Evolutionary conservation across 371 early-diverging fungal genomes (phyloP).

Genomic region (Capillidium rhysosporum): DNA sequence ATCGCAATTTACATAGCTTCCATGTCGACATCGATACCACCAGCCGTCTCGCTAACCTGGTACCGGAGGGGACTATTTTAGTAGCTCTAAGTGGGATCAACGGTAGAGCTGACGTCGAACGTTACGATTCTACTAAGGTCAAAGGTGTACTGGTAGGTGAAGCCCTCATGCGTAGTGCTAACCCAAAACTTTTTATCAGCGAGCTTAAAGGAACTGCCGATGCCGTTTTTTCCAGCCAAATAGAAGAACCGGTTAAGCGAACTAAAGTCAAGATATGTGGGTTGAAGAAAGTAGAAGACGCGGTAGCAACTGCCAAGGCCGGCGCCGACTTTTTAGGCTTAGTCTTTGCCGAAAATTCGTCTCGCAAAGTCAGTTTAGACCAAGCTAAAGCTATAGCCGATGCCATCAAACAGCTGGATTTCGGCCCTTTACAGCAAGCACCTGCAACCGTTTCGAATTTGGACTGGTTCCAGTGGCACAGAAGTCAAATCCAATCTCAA

Average conservation of each 20-base stretch:
- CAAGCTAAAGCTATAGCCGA: constrained; percentile 37
- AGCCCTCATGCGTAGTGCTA: constrained; percentile 73
- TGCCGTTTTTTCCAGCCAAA: neutral
- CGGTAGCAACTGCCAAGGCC: constrained; percentile 44
- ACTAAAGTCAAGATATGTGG: constrained; percentile 83
- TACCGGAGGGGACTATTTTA: constrained; percentile 45
- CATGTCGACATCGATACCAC: constrained; percentile 81
- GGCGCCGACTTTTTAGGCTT: constrained; percentile 82
- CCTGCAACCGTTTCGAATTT: neutral
- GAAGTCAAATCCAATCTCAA: constrained; percentile 18
- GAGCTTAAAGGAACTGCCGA: constrained; percentile 26
- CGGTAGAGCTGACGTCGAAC: constrained; percentile 59
- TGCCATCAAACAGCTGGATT: constrained; percentile 18
- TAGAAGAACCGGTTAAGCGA: neutral
- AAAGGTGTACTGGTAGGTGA: constrained; percentile 85
- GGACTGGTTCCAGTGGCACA: constrained; percentile 38
- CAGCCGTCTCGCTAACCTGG: constrained; percentile 46
- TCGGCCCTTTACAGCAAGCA: neutral
- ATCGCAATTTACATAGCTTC: constrained; percentile 89
- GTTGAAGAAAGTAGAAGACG: constrained; percentile 58
- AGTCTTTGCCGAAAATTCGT: constrained; percentile 61
- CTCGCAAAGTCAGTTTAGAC: constrained; percentile 34
- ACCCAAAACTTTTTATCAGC: constrained; percentile 49
- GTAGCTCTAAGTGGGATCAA: constrained; percentile 83
- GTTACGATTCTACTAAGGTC: constrained; percentile 51